These are phyloP conservation scores for Sabuloglossum arenarium DNA, from an alignment of 495 filamentous ascomycete species.

Conservation along the genomic window DNA sequence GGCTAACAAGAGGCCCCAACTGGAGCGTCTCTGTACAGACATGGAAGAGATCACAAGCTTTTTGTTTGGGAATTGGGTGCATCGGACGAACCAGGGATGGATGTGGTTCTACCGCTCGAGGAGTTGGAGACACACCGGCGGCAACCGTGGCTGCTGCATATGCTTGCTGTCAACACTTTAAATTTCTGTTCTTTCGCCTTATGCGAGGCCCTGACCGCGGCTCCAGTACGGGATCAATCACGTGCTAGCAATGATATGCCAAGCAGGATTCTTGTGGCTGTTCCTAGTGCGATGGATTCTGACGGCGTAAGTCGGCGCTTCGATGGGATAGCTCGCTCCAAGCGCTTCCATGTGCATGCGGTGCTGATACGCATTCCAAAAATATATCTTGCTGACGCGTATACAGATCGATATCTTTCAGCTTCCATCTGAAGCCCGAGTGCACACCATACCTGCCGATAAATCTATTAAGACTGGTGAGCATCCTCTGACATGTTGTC, in stretches of 20 bases:
- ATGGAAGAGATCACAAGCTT: conserved; percentile 78
- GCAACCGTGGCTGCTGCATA: conserved; percentile 70
- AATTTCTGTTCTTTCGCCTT: conserved; percentile 88
- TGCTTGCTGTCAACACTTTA: conserved; percentile 71
- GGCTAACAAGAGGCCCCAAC: neutral
- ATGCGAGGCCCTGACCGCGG: conserved; percentile 18
- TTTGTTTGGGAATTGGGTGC: conserved; percentile 55
- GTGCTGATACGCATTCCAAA: no score
- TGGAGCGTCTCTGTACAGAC: conserved; percentile 25
- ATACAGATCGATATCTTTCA: conserved; percentile 64
- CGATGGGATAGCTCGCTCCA: neutral
- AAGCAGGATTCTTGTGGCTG: conserved; percentile 37
- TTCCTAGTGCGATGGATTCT: conserved; percentile 56
- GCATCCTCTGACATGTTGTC: neutral
- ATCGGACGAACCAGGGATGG: conserved; percentile 42
- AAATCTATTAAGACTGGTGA: conserved; percentile 33
- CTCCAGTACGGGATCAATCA: neutral
- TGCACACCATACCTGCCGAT: conserved; percentile 41
- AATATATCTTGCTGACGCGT: neutral
- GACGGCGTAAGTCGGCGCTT: conserved; percentile 18
- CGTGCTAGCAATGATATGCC: neutral
- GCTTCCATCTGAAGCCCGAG: conserved; percentile 48
- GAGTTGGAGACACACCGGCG: conserved; percentile 9
- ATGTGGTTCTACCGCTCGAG: conserved; percentile 51
- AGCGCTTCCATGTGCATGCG: neutral